phyloP scores from a whole-genome alignment of 2,329 filamentous ascomycete species.

The Aspergillus caelatus region DNA sequence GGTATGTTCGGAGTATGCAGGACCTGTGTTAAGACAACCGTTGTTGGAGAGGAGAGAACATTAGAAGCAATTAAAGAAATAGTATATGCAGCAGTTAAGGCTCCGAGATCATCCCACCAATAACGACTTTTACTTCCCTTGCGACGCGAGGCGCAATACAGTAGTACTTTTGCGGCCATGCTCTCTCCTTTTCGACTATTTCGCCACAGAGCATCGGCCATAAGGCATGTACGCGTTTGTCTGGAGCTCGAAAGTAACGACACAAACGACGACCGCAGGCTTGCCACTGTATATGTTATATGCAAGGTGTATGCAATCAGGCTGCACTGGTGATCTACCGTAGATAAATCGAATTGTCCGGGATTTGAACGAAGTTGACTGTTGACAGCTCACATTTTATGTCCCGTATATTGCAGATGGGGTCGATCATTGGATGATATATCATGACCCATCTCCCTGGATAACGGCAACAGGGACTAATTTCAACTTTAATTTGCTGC shows the following conservation, averaged over 20 bases:
- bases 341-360: conserved; percentile 5
- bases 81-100: background rate
- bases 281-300: conserved; percentile 6
- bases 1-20: background rate
- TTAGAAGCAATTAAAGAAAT: background rate
- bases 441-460: background rate
- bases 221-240: background rate
- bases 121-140: background rate
- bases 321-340: conserved; percentile 3
- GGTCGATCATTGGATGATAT: background rate
- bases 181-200: background rate
- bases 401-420: background rate
- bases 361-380: background rate
- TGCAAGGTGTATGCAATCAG: background rate
- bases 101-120: background rate
- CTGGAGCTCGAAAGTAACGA: background rate
- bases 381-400: conserved; percentile 3
- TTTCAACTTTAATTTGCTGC: background rate
- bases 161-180: background rate
- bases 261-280: background rate
- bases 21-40: background rate
- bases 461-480: background rate
- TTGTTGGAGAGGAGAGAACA: background rate
- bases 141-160: background rate
- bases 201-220: background rate